phyloP scores from a whole-genome alignment of 176 grass and related monocot species.

The maize (Zea mays) region Zm-B73-REFERENCE-NAM-5.0 NC_050097.1:198112501-198113000 shows the following conservation, averaged over 20 bases:
- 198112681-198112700: constrained; percentile 38
- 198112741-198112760: constrained; percentile 33
- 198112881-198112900: constrained; percentile 64
- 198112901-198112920: constrained; percentile 52
- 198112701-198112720: constrained; percentile 33
- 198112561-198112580: neutral
- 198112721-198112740: constrained; percentile 28
- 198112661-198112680: constrained; percentile 33
- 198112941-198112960: neutral
- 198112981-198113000: neutral
- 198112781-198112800: neutral
- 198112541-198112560: constrained; percentile 34
- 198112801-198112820: neutral
- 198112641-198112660: constrained; percentile 31
- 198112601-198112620: constrained; percentile 17
- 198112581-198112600: constrained; percentile 45
- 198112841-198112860: constrained; percentile 46
- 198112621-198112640: constrained; percentile 34
- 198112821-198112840: constrained; percentile 14
- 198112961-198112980: constrained; percentile 38
- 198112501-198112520: neutral
- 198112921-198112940: constrained; percentile 27
- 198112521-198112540: constrained; percentile 17
- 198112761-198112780: constrained; percentile 27
- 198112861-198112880: constrained; percentile 98